phyloP scores from a whole-genome alignment of 495 filamentous ascomycete genomes.

The Hypoxylon cercidicola region DNA sequence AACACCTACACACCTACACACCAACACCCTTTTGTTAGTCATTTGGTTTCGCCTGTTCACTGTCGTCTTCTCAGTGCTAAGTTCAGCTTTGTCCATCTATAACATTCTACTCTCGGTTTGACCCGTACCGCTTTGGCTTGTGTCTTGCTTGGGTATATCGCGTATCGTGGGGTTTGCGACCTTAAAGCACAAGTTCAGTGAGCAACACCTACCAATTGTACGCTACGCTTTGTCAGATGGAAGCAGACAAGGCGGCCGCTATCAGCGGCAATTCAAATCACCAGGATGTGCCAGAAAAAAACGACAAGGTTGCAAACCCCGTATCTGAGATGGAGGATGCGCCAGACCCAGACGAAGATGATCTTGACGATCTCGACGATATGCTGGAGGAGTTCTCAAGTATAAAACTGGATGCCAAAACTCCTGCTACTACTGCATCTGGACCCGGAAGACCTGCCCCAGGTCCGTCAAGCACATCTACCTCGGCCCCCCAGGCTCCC shows the following conservation, averaged over 20 bases:
- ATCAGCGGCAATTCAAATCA: conserved; percentile 22
- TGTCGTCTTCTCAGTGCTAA: not conserved
- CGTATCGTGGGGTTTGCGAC: not conserved
- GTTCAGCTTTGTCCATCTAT: not conserved
- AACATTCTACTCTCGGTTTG: not conserved
- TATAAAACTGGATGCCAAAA: conserved; percentile 60
- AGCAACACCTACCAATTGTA: not conserved
- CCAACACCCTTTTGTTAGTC: not conserved
- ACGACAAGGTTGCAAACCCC: conserved; percentile 36
- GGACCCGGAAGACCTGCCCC: conserved; percentile 51
- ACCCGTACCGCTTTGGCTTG: not conserved
- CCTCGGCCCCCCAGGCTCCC: conserved; percentile 11
- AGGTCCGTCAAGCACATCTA: conserved; percentile 15
- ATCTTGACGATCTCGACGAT: conserved; percentile 93
- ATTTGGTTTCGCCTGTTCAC: not conserved
- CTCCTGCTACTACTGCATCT: conserved; percentile 53
- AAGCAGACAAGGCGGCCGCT: conserved; percentile 28
- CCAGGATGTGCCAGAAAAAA: conserved; percentile 14
- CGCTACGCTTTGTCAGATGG: conserved; percentile 16
- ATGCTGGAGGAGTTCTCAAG: conserved; percentile 89
- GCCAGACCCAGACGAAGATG: conserved; percentile 83
- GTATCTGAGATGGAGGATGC: conserved; percentile 57
- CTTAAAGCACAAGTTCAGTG: not conserved
- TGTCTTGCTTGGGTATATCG: conserved; percentile 15
- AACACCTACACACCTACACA: conserved; percentile 16